A percentile compares a stretch with the other conserved stretches of the same genome.
Evolutionary conservation across 306 rosid genomes (phyloP).

Genomic region (Pachyrhizus erosus): DNA sequence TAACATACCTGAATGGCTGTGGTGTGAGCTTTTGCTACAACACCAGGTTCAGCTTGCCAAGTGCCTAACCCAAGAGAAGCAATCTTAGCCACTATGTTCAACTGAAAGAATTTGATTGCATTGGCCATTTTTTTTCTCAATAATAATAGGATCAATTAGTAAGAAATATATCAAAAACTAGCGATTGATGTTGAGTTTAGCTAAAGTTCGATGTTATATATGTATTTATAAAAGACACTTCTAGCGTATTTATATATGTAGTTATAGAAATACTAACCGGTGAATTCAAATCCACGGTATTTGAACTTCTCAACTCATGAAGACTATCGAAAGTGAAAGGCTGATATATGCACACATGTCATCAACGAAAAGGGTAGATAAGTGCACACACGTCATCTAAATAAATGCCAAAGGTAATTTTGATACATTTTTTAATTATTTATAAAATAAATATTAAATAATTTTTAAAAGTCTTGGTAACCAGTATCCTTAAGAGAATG

Average conservation of each 20-base stretch:
- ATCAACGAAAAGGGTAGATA: no score
- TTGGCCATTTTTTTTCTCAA: conserved; percentile 43
- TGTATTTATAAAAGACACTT: no score
- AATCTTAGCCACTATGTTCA: conserved; percentile 63
- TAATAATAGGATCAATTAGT: background rate
- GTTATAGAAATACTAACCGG: background rate
- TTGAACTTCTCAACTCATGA: background rate
- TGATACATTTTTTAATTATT: no score
- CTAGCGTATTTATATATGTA: no score
- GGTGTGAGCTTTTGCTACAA: conserved; percentile 51
- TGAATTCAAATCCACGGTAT: background rate
- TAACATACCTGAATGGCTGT: conserved; percentile 56
- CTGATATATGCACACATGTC: no score
- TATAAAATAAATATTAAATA: no score
- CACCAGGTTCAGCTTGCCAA: conserved; percentile 55
- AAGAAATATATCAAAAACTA: background rate
- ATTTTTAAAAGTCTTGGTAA: no score
- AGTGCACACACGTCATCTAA: no score
- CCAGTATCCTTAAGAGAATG: no score
- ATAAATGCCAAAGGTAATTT: no score
- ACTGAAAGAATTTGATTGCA: conserved; percentile 43
- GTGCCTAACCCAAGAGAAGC: conserved; percentile 72
- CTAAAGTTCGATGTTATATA: background rate
- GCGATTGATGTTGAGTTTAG: background rate
- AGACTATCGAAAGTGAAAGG: background rate